Evolutionary conservation across 768 basidiomycete genomes (phyloP).

Genomic region (Hebeloma cylindrosporum): DNA sequence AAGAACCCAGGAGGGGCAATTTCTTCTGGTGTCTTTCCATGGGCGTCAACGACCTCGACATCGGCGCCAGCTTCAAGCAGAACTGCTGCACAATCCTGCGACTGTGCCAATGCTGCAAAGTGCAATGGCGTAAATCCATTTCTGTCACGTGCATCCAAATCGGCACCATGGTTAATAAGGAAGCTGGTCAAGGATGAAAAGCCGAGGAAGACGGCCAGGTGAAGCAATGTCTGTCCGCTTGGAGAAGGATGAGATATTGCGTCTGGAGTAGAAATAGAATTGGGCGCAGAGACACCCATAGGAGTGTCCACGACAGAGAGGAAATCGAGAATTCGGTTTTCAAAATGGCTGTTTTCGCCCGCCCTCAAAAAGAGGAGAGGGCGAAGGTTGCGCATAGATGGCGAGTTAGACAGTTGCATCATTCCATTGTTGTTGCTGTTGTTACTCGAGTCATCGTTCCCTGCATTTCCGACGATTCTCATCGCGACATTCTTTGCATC

Average conservation of each 20-base stretch:
- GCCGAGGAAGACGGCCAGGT: conserved; percentile 80
- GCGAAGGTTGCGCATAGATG: conserved; percentile 51
- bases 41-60: conserved; percentile 67
- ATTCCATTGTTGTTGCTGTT: conserved; percentile 37
- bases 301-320: conserved; percentile 74
- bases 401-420: conserved; percentile 55
- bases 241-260: conserved; percentile 72
- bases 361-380: conserved; percentile 56
- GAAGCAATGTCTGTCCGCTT: conserved; percentile 84
- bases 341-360: conserved; percentile 63
- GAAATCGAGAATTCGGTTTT: conserved; percentile 76
- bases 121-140: conserved; percentile 92
- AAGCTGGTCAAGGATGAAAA: conserved; percentile 70
- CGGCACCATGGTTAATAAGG: conserved; percentile 69
- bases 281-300: conserved; percentile 42
- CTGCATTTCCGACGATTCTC: conserved; percentile 83
- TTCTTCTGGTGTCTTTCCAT: conserved; percentile 71
- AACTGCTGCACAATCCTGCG: conserved; percentile 59
- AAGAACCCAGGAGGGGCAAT: conserved; percentile 49
- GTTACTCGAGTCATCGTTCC: conserved; percentile 47
- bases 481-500: conserved; percentile 92
- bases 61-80: conserved; percentile 84
- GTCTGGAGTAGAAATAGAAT: conserved; percentile 42
- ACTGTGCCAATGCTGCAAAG: conserved; percentile 71
- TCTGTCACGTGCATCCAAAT: conserved; percentile 81